A percentile compares a stretch with the other conserved stretches of the same genome.
Evolutionary conservation across 2,329 filamentous ascomycete genomes (phyloP).

Genomic region (Peltaster fructicola): DNA sequence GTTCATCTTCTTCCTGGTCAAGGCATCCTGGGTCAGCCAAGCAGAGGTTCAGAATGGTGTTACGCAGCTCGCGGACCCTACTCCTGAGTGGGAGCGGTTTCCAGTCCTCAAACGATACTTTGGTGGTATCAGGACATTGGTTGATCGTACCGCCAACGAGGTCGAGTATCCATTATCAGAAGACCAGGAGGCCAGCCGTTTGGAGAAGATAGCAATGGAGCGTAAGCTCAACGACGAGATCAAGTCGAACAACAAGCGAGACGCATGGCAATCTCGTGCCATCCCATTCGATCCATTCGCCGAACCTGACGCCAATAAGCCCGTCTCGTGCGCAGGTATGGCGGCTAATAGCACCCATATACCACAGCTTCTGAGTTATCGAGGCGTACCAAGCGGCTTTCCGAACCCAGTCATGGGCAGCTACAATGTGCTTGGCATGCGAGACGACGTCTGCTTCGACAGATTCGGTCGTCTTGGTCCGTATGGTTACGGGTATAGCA

Average conservation of each 20-base stretch:
- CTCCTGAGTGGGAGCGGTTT: conserved; percentile 71
- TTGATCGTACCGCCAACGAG: conserved; percentile 45
- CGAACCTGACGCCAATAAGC: conserved; percentile 15
- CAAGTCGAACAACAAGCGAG: conserved; percentile 16
- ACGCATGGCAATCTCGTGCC: conserved; percentile 8
- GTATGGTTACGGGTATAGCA: conserved; percentile 77
- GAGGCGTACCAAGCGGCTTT: conserved; percentile 67
- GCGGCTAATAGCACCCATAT: conserved; percentile 33
- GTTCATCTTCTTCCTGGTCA: conserved; percentile 60
- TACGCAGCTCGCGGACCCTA: conserved; percentile 37
- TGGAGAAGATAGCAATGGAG: conserved; percentile 16
- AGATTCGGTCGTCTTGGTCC: conserved; percentile 74
- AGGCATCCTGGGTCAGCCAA: conserved; percentile 21
- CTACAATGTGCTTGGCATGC: conserved; percentile 59
- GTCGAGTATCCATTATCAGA: conserved; percentile 63
- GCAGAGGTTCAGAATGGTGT: conserved; percentile 37
- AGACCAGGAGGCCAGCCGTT: conserved; percentile 36
- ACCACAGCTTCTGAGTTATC: conserved; percentile 54
- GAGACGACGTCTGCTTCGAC: conserved; percentile 83
- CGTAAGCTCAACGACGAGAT: conserved; percentile 21
- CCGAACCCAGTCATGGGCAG: conserved; percentile 77
- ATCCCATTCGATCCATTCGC: conserved; percentile 50
- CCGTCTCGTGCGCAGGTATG: too few species aligned
- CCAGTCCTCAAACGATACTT: conserved; percentile 78
- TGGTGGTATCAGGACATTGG: conserved; percentile 61